Conservation (phyloP, 2,329 filamentous ascomycete species). For the Cylindrodendrum hubeiense region DNA sequence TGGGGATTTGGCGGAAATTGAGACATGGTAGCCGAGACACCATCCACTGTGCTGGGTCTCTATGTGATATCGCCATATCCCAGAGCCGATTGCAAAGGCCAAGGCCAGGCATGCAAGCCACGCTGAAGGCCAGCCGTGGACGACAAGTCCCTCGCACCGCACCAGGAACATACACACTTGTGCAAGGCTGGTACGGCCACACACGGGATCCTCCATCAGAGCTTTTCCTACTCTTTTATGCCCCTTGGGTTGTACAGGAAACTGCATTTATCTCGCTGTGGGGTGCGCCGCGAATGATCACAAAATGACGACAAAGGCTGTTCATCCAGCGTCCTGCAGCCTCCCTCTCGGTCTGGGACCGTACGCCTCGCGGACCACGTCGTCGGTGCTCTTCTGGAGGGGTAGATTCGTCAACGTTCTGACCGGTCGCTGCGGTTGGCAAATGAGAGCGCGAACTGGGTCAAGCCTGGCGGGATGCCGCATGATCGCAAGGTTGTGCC, state of each 20-base stretch:
- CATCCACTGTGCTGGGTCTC: conserved; percentile 3
- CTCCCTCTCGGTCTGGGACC: conserved; percentile 21
- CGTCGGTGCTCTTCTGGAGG: conserved; percentile 6
- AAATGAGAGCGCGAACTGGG: conserved; percentile 17
- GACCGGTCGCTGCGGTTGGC: conserved; percentile 22
- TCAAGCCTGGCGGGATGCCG: conserved; percentile 12
- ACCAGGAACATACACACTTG: conserved; percentile 2
- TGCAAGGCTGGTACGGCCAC: conserved; percentile 29
- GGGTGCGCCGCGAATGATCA: background rate
- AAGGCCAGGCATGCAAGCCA: background rate
- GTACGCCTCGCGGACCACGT: conserved; percentile 12
- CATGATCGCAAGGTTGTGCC: conserved; percentile 12
- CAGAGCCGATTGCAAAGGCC: background rate
- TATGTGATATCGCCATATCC: background rate
- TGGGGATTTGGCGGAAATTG: background rate
- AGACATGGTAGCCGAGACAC: conserved; percentile 8
- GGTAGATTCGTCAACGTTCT: conserved; percentile 5
- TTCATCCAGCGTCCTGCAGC: conserved; percentile 10
- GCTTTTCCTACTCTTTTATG: conserved; percentile 18
- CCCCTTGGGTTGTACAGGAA: conserved; percentile 25
- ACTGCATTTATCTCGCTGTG: background rate
- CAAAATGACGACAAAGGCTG: conserved; percentile 4
- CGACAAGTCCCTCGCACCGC: background rate
- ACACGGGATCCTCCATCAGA: conserved; percentile 10
- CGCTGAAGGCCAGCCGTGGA: background rate